These are phyloP conservation scores for Tolypocladium capitatum DNA, from an alignment of 2,329 filamentous ascomycete genomes.

Conservation along the genomic window DNA sequence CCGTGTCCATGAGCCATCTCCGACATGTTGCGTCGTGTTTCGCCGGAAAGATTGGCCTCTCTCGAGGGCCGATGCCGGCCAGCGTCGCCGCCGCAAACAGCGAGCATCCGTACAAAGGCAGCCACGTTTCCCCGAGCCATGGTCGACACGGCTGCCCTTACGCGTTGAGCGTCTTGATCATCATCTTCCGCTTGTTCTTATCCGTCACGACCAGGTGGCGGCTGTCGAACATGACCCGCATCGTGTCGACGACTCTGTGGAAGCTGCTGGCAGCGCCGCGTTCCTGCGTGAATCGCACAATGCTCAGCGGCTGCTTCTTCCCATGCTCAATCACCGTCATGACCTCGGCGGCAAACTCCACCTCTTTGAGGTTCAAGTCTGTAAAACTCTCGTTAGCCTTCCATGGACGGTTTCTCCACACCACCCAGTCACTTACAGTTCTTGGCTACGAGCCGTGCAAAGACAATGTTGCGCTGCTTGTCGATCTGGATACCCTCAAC, in stretches of 20 bases:
- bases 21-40: not conserved
- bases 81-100: not conserved
- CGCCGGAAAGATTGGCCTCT: not conserved
- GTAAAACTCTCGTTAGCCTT: conserved; percentile 9
- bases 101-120: not conserved
- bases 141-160: not conserved
- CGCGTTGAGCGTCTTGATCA: conserved; percentile 47
- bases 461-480: conserved; percentile 66
- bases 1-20: not conserved
- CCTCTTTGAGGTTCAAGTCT: conserved; percentile 74
- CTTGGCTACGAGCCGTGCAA: conserved; percentile 58
- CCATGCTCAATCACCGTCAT: conserved; percentile 84
- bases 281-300: conserved; percentile 79
- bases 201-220: conserved; percentile 58
- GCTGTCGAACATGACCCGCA: conserved; percentile 54
- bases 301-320: conserved; percentile 59
- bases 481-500: conserved; percentile 68
- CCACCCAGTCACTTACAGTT: conserved; percentile 52
- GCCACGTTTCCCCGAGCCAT: not conserved
- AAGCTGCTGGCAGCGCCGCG: conserved; percentile 87
- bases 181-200: conserved; percentile 53
- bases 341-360: conserved; percentile 77
- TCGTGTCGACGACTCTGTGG: conserved; percentile 64
- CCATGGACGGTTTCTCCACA: no score
- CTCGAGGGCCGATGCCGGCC: not conserved